These are phyloP conservation scores for Endothia cerciana DNA, from an alignment of 2,329 filamentous ascomycete species.

Conservation along the genomic window DNA sequence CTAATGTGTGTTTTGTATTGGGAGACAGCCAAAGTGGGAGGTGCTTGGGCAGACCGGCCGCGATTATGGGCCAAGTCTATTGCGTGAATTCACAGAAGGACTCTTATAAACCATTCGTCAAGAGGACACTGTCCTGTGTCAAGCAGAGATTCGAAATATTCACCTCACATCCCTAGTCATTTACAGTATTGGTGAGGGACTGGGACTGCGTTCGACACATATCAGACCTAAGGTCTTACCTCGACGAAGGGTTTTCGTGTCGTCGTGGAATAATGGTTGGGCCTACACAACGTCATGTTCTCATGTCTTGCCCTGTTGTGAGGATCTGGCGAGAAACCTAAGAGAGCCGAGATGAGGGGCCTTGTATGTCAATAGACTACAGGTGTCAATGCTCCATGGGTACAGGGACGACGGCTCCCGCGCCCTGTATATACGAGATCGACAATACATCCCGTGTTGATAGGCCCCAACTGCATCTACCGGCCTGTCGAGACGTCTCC, in stretches of 20 bases:
- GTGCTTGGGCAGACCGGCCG: neutral
- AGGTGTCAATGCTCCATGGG: too few species aligned
- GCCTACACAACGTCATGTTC: too few species aligned
- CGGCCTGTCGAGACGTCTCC: too few species aligned
- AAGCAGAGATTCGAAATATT: neutral
- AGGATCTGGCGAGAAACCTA: too few species aligned
- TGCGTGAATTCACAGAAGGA: neutral
- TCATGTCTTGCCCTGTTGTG: too few species aligned
- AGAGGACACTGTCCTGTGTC: neutral
- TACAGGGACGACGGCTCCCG: too few species aligned
- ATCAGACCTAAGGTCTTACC: neutral
- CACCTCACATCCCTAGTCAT: neutral
- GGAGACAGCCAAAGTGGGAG: neutral
- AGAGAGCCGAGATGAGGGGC: too few species aligned
- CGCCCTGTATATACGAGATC: too few species aligned
- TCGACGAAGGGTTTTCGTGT: neutral
- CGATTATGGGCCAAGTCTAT: neutral
- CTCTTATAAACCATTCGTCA: neutral
- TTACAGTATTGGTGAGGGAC: neutral
- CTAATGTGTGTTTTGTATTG: slow-evolving; percentile 3
- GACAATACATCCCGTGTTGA: too few species aligned
- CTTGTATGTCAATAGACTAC: too few species aligned
- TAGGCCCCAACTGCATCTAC: too few species aligned
- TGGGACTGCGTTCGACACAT: neutral
- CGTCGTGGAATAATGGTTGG: too few species aligned